A percentile compares a stretch with the other conserved stretches of the same genome.
Conservation (phyloP, 331 rosid species). For the Erythrophleum ivorense region DNA sequence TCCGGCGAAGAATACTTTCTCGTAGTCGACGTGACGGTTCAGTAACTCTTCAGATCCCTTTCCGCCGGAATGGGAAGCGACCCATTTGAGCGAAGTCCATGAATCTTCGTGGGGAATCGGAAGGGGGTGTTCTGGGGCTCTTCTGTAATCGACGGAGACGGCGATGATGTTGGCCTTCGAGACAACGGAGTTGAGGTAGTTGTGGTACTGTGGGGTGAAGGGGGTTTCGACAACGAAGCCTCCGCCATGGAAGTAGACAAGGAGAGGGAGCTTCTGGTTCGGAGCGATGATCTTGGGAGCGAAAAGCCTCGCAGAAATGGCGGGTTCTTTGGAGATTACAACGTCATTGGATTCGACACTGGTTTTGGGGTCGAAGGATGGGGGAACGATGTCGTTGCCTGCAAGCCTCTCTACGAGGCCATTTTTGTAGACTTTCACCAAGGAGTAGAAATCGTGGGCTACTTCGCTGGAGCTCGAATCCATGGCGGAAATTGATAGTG, state of each 20-base stretch:
- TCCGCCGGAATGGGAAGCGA: slow-evolving; percentile 43
- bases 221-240: slow-evolving; percentile 41
- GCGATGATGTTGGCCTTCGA: slow-evolving; percentile 29
- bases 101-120: slow-evolving; percentile 45
- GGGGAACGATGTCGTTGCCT: slow-evolving; percentile 46
- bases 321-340: slow-evolving; percentile 45
- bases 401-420: slow-evolving; percentile 50
- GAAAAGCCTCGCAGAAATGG: slow-evolving; percentile 49
- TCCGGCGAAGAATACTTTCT: slow-evolving; percentile 38
- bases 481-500: not conserved
- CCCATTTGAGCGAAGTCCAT: slow-evolving; percentile 49
- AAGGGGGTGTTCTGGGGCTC: slow-evolving; percentile 49
- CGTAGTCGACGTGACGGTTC: slow-evolving; percentile 37
- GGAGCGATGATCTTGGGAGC: slow-evolving; percentile 32
- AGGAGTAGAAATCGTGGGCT: slow-evolving; percentile 30
- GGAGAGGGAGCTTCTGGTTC: slow-evolving; percentile 46
- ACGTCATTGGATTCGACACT: slow-evolving; percentile 50
- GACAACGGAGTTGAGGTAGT: slow-evolving; percentile 31
- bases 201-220: slow-evolving; percentile 38
- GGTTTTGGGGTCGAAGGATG: slow-evolving; percentile 38
- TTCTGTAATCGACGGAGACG: slow-evolving; percentile 49
- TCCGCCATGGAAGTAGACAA: slow-evolving; percentile 51
- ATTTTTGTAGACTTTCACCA: slow-evolving; percentile 45
- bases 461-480: not conserved
- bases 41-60: slow-evolving; percentile 42